phyloP scores from a whole-genome alignment of 345 rosid genomes.

The Gossypium herbaceum region DNA sequence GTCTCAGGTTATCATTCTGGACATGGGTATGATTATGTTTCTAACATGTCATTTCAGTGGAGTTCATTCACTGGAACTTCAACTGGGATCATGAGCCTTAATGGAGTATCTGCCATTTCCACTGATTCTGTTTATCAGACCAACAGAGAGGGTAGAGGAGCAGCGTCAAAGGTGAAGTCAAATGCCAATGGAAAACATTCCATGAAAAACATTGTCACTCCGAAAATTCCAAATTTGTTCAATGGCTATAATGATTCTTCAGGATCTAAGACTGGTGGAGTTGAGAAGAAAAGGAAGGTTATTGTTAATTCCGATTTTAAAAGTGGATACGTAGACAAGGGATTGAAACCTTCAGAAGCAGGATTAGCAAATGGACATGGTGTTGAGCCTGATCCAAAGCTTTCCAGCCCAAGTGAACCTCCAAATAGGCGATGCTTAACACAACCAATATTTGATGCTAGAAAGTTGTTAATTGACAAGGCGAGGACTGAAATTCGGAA shows the following conservation, averaged over 20 bases:
- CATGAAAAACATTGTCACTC: constrained; percentile 24
- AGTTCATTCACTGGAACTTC: constrained; percentile 58
- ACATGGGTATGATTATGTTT: constrained; percentile 70
- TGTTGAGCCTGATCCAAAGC: constrained; percentile 42
- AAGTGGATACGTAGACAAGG: constrained; percentile 57
- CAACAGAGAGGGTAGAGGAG: constrained; percentile 40
- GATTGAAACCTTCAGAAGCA: constrained; percentile 38
- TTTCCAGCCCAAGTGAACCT: constrained; percentile 39
- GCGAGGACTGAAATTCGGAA: constrained; percentile 62
- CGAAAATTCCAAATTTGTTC: constrained; percentile 28
- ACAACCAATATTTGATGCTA: constrained; percentile 70
- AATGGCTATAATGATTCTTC: constrained; percentile 32
- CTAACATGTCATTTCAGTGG: constrained; percentile 80
- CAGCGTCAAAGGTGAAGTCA: constrained; percentile 42
- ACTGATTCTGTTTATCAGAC: constrained; percentile 50
- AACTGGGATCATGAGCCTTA: constrained; percentile 46
- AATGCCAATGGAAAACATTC: constrained; percentile 50
- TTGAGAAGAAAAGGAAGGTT: constrained; percentile 81
- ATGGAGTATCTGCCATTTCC: constrained; percentile 46
- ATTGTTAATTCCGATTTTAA: constrained; percentile 35
- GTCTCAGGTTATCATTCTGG: constrained; percentile 61
- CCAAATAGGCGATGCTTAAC: constrained; percentile 46
- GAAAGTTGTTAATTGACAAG: constrained; percentile 74
- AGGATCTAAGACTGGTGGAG: constrained; percentile 40
- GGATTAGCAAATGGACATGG: constrained; percentile 33